phyloP scores from a whole-genome alignment of 2,329 filamentous ascomycete species.

The Sclerotinia nivalis region DNA sequence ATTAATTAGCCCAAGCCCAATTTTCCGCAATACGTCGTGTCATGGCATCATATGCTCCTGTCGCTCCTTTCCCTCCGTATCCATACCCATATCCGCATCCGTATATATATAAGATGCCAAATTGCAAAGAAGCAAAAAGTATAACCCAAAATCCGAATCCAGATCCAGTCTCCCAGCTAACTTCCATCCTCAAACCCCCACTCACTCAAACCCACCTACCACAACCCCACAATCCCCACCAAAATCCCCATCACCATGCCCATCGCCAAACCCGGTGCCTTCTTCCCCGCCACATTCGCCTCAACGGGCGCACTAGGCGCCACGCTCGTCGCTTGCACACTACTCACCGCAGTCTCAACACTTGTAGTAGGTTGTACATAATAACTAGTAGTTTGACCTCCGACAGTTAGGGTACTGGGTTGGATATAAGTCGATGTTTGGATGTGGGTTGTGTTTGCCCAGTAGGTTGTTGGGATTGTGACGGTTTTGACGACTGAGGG shows the following conservation, averaged over 20 bases:
- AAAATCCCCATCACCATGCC: conserved; percentile 37
- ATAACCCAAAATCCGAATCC: neutral
- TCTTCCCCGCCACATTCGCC: conserved; percentile 31
- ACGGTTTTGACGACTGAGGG: conserved; percentile 33
- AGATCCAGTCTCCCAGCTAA: neutral
- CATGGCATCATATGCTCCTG: neutral
- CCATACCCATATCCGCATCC: neutral
- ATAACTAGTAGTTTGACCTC: neutral
- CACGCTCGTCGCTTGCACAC: neutral
- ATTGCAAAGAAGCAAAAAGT: neutral
- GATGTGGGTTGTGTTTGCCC: neutral
- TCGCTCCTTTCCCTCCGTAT: neutral
- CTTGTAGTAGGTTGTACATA: conserved; percentile 14
- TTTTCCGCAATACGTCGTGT: too few species aligned
- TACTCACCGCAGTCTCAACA: conserved; percentile 21
- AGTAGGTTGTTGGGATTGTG: conserved; percentile 23
- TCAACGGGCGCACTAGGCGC: conserved; percentile 32
- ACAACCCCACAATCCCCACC: neutral
- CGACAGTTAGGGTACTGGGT: conserved; percentile 12
- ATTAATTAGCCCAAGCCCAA: too few species aligned
- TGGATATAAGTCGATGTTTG: neutral
- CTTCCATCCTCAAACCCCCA: too few species aligned
- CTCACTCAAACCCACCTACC: neutral
- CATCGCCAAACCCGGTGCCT: conserved; percentile 31
- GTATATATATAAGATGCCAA: neutral